Base-by-base conservation (phyloP, 495 filamentous ascomycete species). In the Penicillium taxi region DNA sequence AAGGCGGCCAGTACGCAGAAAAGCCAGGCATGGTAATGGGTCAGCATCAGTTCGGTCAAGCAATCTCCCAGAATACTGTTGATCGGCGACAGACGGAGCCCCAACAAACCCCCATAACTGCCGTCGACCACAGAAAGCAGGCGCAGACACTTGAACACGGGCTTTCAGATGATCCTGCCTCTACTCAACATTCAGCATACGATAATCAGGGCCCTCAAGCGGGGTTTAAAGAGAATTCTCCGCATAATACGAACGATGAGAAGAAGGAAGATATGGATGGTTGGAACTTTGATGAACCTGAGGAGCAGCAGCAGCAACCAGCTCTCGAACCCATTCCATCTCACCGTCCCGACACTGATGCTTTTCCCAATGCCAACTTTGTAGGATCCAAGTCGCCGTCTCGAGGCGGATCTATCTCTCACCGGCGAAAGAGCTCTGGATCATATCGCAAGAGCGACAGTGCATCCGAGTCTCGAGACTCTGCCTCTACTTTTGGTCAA, bases 251-350 rank as follows among this genome's bases (percentile, higher is more conserved):
- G 12, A 29, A 39, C 2, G 53, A 77, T 16, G 67, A 72, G n/a
- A 32, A 35, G 32, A 44, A 52, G 0, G 59, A 66, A 14, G 82
- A 91, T 42, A 55, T 71, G 4, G 89, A 94, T 58, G 82, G 73
- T 8, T 98, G 91, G 91, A 86, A 91, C 55, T 98, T 98, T 52
- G 84, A 86, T 41, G 90, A 96, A 36, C 67, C 65, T 3, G 28
- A 43, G 3, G 59, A 58, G 9, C 53, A 59, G 13, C 62, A 57
- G 39, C 35, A 57, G 1, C n/a, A n/a, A n/a, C n/a, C n/a, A n/a
- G 61, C 77, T 17, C 52, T 69, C 29, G 73, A 68, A 44, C 58
- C 56, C 41, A 74, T 70, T 27, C 75, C 67, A 40, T 67, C 71
- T 13, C 72, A 78, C 38, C 64, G 87, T 32, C 85, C 84, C 2